Evolutionary conservation across 1,139 yeast genomes (phyloP).

Genomic region (Candida sanyaensis): DNA sequence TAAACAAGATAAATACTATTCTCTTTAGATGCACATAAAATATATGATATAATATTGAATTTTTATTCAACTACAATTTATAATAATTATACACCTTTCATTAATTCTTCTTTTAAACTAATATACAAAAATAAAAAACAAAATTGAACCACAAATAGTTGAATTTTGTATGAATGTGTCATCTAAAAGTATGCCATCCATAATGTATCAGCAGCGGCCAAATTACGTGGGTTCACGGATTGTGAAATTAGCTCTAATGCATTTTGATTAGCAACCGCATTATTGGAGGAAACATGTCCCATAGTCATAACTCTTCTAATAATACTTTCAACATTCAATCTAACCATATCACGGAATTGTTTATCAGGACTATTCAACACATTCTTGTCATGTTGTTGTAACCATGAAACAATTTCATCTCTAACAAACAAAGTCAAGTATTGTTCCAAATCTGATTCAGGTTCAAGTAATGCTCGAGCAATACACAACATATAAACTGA

Average conservation of each 20-base stretch:
- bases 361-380: slow-evolving; percentile 54
- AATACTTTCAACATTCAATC: slow-evolving; percentile 83
- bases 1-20: slow-evolving; percentile 11
- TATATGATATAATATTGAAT: not conserved
- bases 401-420: slow-evolving; percentile 95
- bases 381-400: slow-evolving; percentile 76
- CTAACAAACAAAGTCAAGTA: slow-evolving; percentile 89
- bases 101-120: not conserved
- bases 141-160: slow-evolving; percentile 1
- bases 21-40: not conserved
- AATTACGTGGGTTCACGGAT: slow-evolving; percentile 93
- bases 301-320: slow-evolving; percentile 67
- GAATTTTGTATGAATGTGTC: not conserved
- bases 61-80: not conserved
- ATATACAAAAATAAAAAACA: slow-evolving; percentile 4
- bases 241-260: slow-evolving; percentile 89
- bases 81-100: not conserved
- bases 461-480: slow-evolving; percentile 86
- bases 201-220: slow-evolving; percentile 89
- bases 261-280: slow-evolving; percentile 86
- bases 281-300: slow-evolving; percentile 77
- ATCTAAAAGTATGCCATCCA: slow-evolving; percentile 91
- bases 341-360: slow-evolving; percentile 83
- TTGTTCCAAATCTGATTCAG: slow-evolving; percentile 86
- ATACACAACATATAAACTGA: slow-evolving; percentile 84